These are phyloP conservation scores for Rhodotorula sp. DNA, from an alignment of 1,284 basidiomycete genomes.

Conservation along the genomic window DNA sequence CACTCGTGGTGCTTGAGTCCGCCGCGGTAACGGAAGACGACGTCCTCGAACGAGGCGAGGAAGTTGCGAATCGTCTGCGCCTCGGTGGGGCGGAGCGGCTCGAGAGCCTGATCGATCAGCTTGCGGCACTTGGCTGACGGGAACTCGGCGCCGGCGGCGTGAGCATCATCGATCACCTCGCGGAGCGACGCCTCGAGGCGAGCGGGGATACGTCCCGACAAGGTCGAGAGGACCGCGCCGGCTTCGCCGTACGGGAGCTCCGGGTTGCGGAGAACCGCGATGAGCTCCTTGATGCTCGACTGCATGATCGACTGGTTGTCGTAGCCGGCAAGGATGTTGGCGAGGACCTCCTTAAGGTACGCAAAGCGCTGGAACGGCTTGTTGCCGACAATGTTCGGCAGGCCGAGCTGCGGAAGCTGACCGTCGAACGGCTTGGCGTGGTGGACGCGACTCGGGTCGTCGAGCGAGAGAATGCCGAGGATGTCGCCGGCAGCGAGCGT, in stretches of 20 bases:
- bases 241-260: constrained; percentile 89
- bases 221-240: constrained; percentile 76
- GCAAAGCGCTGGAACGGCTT: constrained; percentile 87
- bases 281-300: constrained; percentile 75
- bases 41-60: constrained; percentile 65
- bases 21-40: constrained; percentile 75
- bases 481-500: constrained; percentile 97
- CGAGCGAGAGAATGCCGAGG: constrained; percentile 92
- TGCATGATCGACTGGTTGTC: constrained; percentile 89
- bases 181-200: constrained; percentile 88
- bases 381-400: constrained; percentile 80
- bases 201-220: constrained; percentile 88
- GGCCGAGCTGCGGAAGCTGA: constrained; percentile 79
- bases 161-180: constrained; percentile 70
- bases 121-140: constrained; percentile 60
- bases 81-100: constrained; percentile 75
- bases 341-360: constrained; percentile 72
- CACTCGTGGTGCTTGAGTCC: constrained; percentile 88
- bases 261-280: constrained; percentile 71
- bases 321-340: constrained; percentile 91
- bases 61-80: constrained; percentile 71
- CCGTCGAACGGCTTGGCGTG: constrained; percentile 98
- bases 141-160: constrained; percentile 72
- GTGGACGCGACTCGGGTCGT: constrained; percentile 94
- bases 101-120: constrained; percentile 74